phyloP scores from a whole-genome alignment of 1,284 basidiomycete genomes.

The Cutaneotrichosporon sp. region DNA sequence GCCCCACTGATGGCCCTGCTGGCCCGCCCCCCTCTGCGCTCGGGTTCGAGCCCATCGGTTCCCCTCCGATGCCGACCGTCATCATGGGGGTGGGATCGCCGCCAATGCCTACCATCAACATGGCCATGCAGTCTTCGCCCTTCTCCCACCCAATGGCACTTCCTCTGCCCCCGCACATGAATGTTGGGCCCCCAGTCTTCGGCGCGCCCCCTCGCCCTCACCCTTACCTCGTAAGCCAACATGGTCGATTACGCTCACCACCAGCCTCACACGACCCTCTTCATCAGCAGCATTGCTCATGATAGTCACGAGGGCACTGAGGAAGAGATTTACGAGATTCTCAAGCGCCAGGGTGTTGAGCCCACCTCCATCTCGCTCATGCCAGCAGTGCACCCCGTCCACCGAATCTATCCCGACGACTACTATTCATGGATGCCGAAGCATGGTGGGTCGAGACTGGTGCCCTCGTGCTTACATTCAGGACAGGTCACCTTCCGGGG shows the following conservation, averaged over 20 bases:
- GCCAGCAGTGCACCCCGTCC: conserved; percentile 23
- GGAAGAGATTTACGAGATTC: conserved; percentile 27
- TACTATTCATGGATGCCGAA: conserved; percentile 47
- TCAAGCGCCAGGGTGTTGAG: conserved; percentile 29
- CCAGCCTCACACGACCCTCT: conserved; percentile 25
- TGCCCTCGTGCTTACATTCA: conserved; percentile 1
- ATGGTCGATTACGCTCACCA: neutral
- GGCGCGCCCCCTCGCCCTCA: conserved; percentile 12
- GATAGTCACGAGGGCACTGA: conserved; percentile 31
- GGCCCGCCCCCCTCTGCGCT: neutral
- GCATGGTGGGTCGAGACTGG: conserved; percentile 26
- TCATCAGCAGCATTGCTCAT: conserved; percentile 34
- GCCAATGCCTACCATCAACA: neutral
- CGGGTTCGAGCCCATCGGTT: neutral
- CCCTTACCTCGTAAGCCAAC: conserved; percentile 20
- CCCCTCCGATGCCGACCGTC: neutral
- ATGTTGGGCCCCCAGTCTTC: neutral
- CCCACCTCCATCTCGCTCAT: conserved; percentile 32
- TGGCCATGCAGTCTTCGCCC: neutral
- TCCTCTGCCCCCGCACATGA: neutral
- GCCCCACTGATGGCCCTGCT: neutral
- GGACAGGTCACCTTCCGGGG: conserved; percentile 12
- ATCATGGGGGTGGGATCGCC: no score
- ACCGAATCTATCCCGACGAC: conserved; percentile 35
- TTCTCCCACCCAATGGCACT: neutral